Base-by-base conservation (phyloP, 306 rosid species). In the Sechiopsis laciniata region DNA sequence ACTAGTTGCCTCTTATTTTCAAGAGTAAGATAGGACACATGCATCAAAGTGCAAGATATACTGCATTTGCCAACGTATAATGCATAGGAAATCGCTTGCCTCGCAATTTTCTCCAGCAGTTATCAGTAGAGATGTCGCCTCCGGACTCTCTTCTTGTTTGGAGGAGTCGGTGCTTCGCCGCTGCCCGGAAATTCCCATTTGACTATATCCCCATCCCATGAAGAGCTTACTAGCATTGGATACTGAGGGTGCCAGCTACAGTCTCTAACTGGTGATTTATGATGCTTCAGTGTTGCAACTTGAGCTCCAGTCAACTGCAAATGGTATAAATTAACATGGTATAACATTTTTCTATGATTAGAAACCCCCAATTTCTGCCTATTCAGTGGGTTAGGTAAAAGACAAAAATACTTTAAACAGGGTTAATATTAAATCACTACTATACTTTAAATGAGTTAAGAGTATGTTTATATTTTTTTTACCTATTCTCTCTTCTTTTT, bases 211-310 rank as follows among this genome's bases (percentile, higher is more conserved):
- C 99, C 99, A 73, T 94, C 97, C 97, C 99, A 94, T 11, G 95
- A 90, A 51, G 99, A 89, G 84, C 99, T 94, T 55, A 89, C 89
- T 14, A 90, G 92, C 87, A 77, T 87, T 2, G 89, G 87, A 67
- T 87, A 85, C 65, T 75, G 76, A 8, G 99, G 99, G 80, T 94
- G 99, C 99, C 99, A 94, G 76, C 97, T 89, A 80, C 98, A 94
- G 65, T 94, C 99, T 81, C 99, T 87, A 20, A 89, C 97, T 10
- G 96, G 89, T 21, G 91, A 86, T 72, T 85, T 91, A 61, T 91
- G 99, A 82, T 94, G 94, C 88, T 87, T 87, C 21, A 94, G 85
- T 19, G 85, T 81, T 6, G 96, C 96, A 48, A 94, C 99, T 86
- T 78, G 83, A 9, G 82, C 92, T 78, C 99, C 96, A 65, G 76